Conservation (phyloP, 257 asterid genomes). For the Solanum bulbocastanum region DNA sequence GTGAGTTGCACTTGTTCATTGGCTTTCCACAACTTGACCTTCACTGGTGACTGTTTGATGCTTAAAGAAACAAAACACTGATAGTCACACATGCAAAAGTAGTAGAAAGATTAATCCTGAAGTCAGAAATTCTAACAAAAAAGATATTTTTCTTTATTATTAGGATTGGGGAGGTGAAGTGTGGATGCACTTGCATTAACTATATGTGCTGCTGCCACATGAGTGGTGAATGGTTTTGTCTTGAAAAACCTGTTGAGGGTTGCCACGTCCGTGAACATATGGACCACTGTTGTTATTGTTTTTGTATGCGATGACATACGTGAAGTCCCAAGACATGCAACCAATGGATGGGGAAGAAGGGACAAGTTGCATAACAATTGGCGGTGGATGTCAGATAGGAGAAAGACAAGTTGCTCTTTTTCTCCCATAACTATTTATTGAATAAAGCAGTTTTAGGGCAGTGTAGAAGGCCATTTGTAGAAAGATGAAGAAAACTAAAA, state of each 20-base stretch:
- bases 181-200: not conserved
- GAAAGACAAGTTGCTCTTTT: not conserved
- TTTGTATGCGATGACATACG: not conserved
- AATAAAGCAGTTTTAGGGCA: not conserved
- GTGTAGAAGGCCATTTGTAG: constrained; percentile 2
- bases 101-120: not conserved
- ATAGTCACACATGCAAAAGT: not conserved
- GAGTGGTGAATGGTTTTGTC: not conserved
- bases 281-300: not conserved
- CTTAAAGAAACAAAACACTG: not conserved
- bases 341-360: constrained; percentile 12
- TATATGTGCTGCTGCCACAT: not conserved
- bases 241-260: not conserved
- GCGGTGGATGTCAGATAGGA: constrained; percentile 46
- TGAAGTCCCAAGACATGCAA: constrained; percentile 25
- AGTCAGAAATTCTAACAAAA: not conserved
- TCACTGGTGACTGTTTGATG: not conserved
- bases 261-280: not conserved
- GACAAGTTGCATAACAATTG: constrained; percentile 26
- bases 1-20: not conserved
- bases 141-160: not conserved
- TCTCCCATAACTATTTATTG: constrained; percentile 42
- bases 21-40: constrained; percentile 2
- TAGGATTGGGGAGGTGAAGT: not conserved
- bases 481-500: constrained; percentile 9